Evolutionary conservation across 106 monocot genomes (phyloP), one percentile per base, ranked within the genome.

Genomic region (Allium cepa): DNA sequence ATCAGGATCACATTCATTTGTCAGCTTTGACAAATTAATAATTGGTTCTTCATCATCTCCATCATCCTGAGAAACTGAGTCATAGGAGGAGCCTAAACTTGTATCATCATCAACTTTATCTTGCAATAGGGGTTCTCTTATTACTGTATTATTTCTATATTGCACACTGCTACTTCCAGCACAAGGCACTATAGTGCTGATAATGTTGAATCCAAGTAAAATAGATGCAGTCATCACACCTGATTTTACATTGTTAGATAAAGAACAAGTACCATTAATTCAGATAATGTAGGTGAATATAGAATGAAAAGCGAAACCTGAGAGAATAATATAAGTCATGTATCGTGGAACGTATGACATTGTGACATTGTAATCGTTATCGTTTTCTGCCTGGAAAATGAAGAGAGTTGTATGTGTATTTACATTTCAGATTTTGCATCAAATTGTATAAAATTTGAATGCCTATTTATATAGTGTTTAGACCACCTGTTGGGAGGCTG

Each of bases 41-140:
- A 36, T 36, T 0, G 63, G n/a, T 49, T 71, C n/a, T 36, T 72
- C 73, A n/a, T 73, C 79, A 48, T 80, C 83, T 15, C 63, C 79
- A 15, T 75, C 81, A 11, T 78, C 80, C 47, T 75, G 53, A 9
- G 87, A 87, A 53, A 81, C 75, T 17, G 87, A 87, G 50, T 80
- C 87, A 56, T 87, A 84, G 7, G 87, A 87, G 18, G 87, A 87
- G 13, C 87, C 83, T 75, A 83, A 70, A 59, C 87, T 83, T 55
- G 16, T 8, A 56, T 47, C 12, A 16, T 80, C 87, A 7, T 78
- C 74, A 3, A 80, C 83, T 74, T 87, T 83, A 70, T 69, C 72
- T 46, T 57, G 9, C 13, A 87, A 63, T 16, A 83, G 79, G 16
- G 83, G 74, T 17, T 51, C 53, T 49, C 79, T 79, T 57, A 26